Conservation (phyloP, 2,329 filamentous ascomycete species). For the Aspergillus melleus region DNA sequence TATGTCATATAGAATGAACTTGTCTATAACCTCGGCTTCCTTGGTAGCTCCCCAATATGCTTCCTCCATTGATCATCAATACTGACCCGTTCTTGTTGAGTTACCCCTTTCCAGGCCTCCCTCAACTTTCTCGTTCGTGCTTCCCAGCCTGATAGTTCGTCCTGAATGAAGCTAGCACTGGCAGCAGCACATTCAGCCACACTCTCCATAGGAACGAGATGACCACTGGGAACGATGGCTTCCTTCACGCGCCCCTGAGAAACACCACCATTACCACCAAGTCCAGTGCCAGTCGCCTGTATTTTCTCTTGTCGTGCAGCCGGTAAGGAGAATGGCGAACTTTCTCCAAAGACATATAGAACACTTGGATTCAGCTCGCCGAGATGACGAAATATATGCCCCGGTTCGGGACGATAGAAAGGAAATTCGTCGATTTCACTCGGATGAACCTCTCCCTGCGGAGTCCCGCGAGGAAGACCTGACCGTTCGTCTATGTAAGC, state of each 20-base stretch:
- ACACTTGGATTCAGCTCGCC: conserved; percentile 32
- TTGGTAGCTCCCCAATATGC: neutral
- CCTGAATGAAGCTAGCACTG: neutral
- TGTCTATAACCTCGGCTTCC: neutral
- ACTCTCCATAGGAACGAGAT: conserved; percentile 1
- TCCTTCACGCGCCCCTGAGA: conserved; percentile 41
- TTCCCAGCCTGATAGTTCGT: conserved; percentile 1
- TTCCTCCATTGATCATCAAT: conserved; percentile 3
- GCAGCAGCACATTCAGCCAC: neutral
- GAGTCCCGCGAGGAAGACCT: conserved; percentile 1
- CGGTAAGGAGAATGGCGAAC: conserved; percentile 16
- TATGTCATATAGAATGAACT: neutral
- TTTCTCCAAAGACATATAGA: conserved; percentile 32
- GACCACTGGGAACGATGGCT: conserved; percentile 13
- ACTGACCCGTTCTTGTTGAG: neutral
- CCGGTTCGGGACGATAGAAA: conserved; percentile 34
- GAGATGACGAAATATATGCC: conserved; percentile 27
- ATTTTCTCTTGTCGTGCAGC: conserved; percentile 28
- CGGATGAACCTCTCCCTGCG: conserved; percentile 36
- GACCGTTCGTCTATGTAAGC: conserved; percentile 3
- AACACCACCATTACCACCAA: conserved; percentile 50
- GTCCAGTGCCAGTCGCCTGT: conserved; percentile 29
- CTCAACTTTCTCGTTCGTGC: neutral
- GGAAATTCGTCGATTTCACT: conserved; percentile 20
- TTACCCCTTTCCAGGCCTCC: neutral